Conservation (phyloP, 1,139 yeast genomes). For the Kluyveromyces sp. region DNA sequence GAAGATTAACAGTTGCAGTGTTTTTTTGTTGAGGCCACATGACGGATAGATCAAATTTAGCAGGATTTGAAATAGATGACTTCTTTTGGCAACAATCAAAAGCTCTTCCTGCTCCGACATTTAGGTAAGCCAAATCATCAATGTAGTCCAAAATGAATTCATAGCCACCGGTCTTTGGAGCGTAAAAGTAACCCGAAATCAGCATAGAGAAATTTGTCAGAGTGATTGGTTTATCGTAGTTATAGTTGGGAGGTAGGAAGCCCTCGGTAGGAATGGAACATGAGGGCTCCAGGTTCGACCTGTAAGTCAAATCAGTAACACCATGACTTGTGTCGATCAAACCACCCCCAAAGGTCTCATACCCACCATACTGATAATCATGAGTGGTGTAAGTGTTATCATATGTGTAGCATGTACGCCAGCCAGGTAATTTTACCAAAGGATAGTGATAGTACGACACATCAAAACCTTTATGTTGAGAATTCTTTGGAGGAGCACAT, state of each 20-base stretch:
- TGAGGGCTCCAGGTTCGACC: background rate
- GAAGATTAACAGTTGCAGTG: conserved; percentile 7
- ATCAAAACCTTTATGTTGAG: conserved; percentile 7
- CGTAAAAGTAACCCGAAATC: conserved; percentile 15
- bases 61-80: conserved; percentile 8
- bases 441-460: conserved; percentile 9
- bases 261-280: background rate
- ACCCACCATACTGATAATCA: conserved; percentile 15
- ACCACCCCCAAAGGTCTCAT: conserved; percentile 11
- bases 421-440: background rate
- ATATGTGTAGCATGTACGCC: background rate
- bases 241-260: conserved; percentile 12
- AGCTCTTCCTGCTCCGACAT: conserved; percentile 16
- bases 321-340: conserved; percentile 8
- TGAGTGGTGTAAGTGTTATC: conserved; percentile 9
- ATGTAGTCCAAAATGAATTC: conserved; percentile 10
- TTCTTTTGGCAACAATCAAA: conserved; percentile 13
- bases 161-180: conserved; percentile 14
- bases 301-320: conserved; percentile 13
- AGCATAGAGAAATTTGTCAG: conserved; percentile 15
- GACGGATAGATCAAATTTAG: conserved; percentile 10
- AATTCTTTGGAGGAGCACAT: conserved; percentile 2
- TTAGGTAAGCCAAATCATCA: conserved; percentile 15
- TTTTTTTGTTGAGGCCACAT: conserved; percentile 9
- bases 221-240: conserved; percentile 8